These are phyloP conservation scores for Scutellaria minor DNA, from an alignment of 257 asterid genomes.

Conservation along the genomic window DNA sequence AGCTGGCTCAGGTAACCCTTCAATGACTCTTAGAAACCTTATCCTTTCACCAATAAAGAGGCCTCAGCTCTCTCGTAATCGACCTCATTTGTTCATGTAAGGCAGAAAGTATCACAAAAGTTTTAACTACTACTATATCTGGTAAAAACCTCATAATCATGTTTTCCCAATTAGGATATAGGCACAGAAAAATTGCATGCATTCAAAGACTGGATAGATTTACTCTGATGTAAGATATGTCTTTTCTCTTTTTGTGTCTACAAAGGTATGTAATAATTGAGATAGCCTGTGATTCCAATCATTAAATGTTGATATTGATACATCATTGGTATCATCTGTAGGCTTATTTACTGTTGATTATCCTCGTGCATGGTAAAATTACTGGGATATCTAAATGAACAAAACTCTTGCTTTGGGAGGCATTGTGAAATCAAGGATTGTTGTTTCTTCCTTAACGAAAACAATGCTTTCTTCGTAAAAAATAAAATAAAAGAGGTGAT, in stretches of 20 bases:
- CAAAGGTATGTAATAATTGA: neutral
- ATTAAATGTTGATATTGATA: too few species aligned
- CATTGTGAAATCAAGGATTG: too few species aligned
- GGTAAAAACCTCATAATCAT: constrained; percentile 9
- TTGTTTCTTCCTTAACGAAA: too few species aligned
- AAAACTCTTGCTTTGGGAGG: too few species aligned
- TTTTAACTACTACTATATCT: constrained; percentile 2
- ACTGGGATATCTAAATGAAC: too few species aligned
- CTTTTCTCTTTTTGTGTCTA: neutral
- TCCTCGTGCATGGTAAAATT: too few species aligned
- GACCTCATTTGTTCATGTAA: constrained; percentile 34
- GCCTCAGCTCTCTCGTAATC: constrained; percentile 35
- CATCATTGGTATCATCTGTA: too few species aligned
- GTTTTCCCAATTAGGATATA: constrained; percentile 16
- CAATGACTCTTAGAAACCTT: constrained; percentile 37
- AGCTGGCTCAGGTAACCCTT: constrained; percentile 33
- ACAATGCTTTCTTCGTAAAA: too few species aligned
- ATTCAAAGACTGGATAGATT: constrained; percentile 23
- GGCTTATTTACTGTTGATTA: too few species aligned
- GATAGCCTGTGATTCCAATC: too few species aligned
- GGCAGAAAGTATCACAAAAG: neutral
- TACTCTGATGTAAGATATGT: constrained; percentile 26
- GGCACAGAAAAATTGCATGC: constrained; percentile 21
- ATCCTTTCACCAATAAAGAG: constrained; percentile 34
- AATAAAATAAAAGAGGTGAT: too few species aligned